Base-by-base conservation (phyloP, 805 yeast species). In the Ogataea methanolica region DNA sequence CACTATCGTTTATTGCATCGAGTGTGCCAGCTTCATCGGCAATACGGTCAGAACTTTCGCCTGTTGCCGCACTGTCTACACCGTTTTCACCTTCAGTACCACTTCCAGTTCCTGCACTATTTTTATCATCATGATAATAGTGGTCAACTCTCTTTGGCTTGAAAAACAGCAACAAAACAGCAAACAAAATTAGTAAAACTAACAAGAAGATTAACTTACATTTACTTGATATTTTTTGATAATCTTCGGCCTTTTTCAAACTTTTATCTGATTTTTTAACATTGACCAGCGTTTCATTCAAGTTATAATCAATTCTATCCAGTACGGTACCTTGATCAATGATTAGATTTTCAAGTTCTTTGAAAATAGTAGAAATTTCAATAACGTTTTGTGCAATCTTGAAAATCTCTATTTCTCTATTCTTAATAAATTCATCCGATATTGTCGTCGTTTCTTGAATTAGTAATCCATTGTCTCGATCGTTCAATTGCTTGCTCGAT, bases 251-350 rank as follows among this genome's bases (percentile, higher is more conserved):
- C 55, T 81, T 75, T 9, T 75, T 72, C 51, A 94, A 70, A 67
- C 94, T 94, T 51, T 80, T 79, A 50, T 87, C 88, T 0, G 97
- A 94, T 36, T 74, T 76, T 58, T 83, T 80, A 49, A 92, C 77
- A 54, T 89, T 85, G 34, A 79, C 79, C 2, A 80, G 84, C n/a
- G 96, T 85, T 50, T 82, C 82, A 51, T 85, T 85, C 49, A 94
- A 69, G 62, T 94, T 94, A 65, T 92, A 94, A 66, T 92, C 99
- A 47, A 94, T 92, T 55, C 97, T 73, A 67, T 94, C 99, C 50
- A 94, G 73, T 39, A 94, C 76, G 0, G 97, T 88, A 1, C 99
- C 99, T 67, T 94, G 99, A 60, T 94, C 98, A 47, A 94, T 85
- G 39, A 94, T 88, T 75, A 94, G 74, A 36, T 82, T 80, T 60